phyloP scores from a whole-genome alignment of 2,329 filamentous ascomycete species.

The Fusarium sp. region DNA sequence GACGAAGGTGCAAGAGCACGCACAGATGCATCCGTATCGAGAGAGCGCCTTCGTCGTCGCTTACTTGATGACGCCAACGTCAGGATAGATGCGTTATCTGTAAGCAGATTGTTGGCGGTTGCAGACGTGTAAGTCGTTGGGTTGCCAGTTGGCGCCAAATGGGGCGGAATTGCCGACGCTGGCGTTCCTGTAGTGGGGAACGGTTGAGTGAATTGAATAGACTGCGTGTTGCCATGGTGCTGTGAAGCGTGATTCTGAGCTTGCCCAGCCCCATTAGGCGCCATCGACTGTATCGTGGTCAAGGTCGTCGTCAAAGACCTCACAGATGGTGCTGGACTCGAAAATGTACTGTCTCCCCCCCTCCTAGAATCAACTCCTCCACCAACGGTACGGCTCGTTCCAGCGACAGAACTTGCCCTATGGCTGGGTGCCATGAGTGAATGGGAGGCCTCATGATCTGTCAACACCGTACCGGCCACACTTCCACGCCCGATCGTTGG shows the following conservation, averaged over 20 bases:
- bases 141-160: constrained; percentile 66
- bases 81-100: constrained; percentile 85
- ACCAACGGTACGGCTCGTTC: constrained; percentile 75
- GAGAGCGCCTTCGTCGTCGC: constrained; percentile 76
- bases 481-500: constrained; percentile 74
- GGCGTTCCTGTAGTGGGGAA: constrained; percentile 70
- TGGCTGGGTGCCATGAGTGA: constrained; percentile 83
- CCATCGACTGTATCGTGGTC: constrained; percentile 82
- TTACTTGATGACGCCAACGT: constrained; percentile 86
- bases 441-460: constrained; percentile 77
- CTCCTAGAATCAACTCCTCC: constrained; percentile 73
- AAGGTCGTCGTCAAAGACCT: constrained; percentile 83
- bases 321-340: constrained; percentile 81
- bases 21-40: constrained; percentile 87
- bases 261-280: constrained; percentile 58
- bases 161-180: constrained; percentile 75
- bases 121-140: constrained; percentile 79
- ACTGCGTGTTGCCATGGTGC: constrained; percentile 53
- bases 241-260: constrained; percentile 46
- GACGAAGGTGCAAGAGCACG: constrained; percentile 84
- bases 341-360: constrained; percentile 80
- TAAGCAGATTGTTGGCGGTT: constrained; percentile 82
- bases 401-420: constrained; percentile 69
- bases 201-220: constrained; percentile 71
- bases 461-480: constrained; percentile 81